Evolutionary conservation across 352 stramenopile species (phyloP).

Genomic region (Phytopythium boreale): DNA sequence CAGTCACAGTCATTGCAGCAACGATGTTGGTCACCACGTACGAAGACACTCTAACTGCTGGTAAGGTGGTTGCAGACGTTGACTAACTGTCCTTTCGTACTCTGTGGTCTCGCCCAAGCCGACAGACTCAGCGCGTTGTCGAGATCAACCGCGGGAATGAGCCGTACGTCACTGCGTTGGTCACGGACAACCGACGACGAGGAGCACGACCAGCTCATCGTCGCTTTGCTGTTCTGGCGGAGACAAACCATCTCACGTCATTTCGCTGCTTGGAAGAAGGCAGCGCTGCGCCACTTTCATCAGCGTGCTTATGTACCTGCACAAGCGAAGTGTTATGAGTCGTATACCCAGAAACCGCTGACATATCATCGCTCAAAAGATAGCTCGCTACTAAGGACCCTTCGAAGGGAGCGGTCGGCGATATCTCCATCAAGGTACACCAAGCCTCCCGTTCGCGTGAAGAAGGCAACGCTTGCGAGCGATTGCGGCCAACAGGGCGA

Average conservation of each 20-base stretch:
- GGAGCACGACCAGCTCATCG: conserved; percentile 36
- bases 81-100: neutral
- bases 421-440: neutral
- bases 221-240: conserved; percentile 45
- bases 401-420: neutral
- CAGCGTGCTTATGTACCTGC: neutral
- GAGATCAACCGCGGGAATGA: neutral
- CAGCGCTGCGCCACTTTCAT: neutral
- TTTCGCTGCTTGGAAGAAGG: conserved; percentile 41
- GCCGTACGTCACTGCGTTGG: neutral
- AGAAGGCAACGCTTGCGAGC: neutral
- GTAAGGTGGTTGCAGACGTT: neutral
- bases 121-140: neutral
- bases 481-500: neutral
- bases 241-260: conserved; percentile 33
- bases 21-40: neutral
- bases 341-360: neutral
- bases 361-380: neutral
- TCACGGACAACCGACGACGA: conserved; percentile 13
- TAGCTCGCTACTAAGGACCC: neutral
- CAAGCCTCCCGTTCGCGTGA: neutral
- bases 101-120: neutral
- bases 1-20: neutral
- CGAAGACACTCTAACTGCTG: neutral
- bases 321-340: neutral